phyloP scores from a whole-genome alignment of 805 yeast genomes.

The Teunomyces aglyptinius region DNA sequence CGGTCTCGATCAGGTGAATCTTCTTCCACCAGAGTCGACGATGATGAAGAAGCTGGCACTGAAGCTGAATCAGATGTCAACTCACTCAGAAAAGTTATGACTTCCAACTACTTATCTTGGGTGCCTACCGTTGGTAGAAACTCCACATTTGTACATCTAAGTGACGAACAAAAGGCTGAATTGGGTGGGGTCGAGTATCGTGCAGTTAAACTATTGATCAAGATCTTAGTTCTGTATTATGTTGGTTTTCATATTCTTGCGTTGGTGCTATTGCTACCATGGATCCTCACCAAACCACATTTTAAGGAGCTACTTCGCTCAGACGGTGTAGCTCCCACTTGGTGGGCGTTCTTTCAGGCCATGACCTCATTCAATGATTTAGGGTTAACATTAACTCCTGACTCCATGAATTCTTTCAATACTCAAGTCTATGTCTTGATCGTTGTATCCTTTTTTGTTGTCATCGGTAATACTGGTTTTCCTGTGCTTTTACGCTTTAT shows the following conservation, averaged over 20 bases:
- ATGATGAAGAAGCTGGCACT: constrained; percentile 18
- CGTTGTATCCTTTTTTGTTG: constrained; percentile 64
- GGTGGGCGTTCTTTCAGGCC: constrained; percentile 93
- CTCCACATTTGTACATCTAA: constrained; percentile 81
- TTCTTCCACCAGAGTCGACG: constrained; percentile 6
- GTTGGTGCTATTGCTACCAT: constrained; percentile 55
- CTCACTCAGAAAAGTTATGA: constrained; percentile 32
- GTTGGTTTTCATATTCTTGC: constrained; percentile 70
- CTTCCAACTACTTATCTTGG: constrained; percentile 79
- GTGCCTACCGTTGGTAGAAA: constrained; percentile 90
- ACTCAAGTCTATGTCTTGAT: constrained; percentile 64
- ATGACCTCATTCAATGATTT: constrained; percentile 80
- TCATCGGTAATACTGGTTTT: constrained; percentile 93
- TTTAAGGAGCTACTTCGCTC: constrained; percentile 46
- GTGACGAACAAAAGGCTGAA: constrained; percentile 85
- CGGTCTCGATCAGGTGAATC: constrained; percentile 14
- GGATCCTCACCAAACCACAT: constrained; percentile 39
- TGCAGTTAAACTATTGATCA: constrained; percentile 73
- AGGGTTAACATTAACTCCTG: constrained; percentile 78
- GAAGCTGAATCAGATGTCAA: constrained; percentile 9
- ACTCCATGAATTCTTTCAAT: constrained; percentile 71
- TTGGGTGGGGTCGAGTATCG: constrained; percentile 97
- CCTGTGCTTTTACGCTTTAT: constrained; percentile 79
- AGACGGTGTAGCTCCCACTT: constrained; percentile 68
- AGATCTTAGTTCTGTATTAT: constrained; percentile 64